Evolutionary conservation across 768 basidiomycete species (phyloP).

Genomic region (Mycena latifolia): DNA sequence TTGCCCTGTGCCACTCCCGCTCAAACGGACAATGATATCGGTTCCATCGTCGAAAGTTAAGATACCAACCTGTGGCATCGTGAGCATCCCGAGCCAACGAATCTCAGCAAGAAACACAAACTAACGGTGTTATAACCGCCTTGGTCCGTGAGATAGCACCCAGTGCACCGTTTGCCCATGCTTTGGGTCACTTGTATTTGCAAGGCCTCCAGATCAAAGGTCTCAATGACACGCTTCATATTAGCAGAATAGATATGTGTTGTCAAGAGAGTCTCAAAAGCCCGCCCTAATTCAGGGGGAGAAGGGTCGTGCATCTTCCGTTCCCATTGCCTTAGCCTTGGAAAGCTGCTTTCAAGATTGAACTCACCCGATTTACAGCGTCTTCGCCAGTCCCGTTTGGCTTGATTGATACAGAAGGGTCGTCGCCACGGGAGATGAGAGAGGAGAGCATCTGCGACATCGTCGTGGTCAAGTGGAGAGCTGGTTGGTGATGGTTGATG

Average conservation of each 20-base stretch:
- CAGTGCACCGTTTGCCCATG: neutral
- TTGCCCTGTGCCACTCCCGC: neutral
- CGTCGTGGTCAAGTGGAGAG: no score
- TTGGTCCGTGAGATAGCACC: neutral
- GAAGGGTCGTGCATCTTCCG: neutral
- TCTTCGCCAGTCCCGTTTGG: no score
- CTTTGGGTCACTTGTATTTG: neutral
- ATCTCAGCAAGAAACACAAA: no score
- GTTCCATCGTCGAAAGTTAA: neutral
- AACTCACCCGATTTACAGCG: neutral
- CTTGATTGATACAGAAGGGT: no score
- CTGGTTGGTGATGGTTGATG: neutral
- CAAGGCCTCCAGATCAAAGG: neutral
- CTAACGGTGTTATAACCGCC: conserved; percentile 2
- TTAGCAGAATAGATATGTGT: neutral
- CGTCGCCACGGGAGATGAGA: no score
- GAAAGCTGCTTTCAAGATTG: neutral
- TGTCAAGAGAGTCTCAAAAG: neutral
- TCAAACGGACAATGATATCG: neutral
- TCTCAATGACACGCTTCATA: neutral
- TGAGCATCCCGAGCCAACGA: neutral
- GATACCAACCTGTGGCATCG: neutral
- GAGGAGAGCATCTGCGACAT: no score
- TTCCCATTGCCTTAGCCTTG: neutral
- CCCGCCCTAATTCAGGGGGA: neutral